phyloP scores from a whole-genome alignment of 176 grass and related monocot genomes.

The Oryza glumipatula region DNA sequence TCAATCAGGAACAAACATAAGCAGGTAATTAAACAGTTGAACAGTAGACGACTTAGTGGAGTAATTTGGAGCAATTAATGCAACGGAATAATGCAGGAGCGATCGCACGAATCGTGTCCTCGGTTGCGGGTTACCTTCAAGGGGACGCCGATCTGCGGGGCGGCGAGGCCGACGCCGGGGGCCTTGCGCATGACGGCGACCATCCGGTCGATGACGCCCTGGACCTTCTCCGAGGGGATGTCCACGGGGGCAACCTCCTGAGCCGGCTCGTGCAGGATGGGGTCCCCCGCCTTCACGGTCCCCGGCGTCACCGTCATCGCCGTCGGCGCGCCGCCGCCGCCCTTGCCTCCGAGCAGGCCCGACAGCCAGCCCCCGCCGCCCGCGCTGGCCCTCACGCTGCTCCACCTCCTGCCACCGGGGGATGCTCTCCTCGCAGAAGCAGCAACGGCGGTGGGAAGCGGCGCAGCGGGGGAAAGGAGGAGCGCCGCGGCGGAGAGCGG shows the following conservation, averaged over 20 bases:
- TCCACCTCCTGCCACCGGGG: constrained; percentile 3
- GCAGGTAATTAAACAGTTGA: background rate
- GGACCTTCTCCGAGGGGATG: constrained; percentile 67
- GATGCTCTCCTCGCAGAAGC: background rate
- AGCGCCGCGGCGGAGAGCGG: background rate
- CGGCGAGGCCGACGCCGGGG: constrained; percentile 90
- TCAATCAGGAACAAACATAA: background rate
- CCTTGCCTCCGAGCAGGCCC: constrained; percentile 49
- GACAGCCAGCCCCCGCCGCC: constrained; percentile 57
- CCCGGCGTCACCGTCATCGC: constrained; percentile 59
- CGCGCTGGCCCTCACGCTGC: constrained; percentile 32
- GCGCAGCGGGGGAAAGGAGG: background rate
- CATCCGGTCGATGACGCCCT: constrained; percentile 86
- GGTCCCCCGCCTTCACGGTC: constrained; percentile 82
- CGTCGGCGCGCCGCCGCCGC: constrained; percentile 24
- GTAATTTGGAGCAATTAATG: background rate
- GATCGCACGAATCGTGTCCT: background rate
- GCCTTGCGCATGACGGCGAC: constrained; percentile 80
- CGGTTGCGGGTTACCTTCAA: constrained; percentile 13
- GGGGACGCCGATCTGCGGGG: constrained; percentile 82
- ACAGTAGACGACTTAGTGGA: too few species aligned
- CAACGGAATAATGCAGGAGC: background rate
- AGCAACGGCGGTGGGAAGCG: background rate
- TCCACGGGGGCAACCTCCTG: constrained; percentile 53
- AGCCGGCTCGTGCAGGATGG: constrained; percentile 84